A percentile compares a stretch with the other conserved stretches of the same genome.
phyloP scores from a whole-genome alignment of 305 asterid species.

The Rubia balearica region DNA sequence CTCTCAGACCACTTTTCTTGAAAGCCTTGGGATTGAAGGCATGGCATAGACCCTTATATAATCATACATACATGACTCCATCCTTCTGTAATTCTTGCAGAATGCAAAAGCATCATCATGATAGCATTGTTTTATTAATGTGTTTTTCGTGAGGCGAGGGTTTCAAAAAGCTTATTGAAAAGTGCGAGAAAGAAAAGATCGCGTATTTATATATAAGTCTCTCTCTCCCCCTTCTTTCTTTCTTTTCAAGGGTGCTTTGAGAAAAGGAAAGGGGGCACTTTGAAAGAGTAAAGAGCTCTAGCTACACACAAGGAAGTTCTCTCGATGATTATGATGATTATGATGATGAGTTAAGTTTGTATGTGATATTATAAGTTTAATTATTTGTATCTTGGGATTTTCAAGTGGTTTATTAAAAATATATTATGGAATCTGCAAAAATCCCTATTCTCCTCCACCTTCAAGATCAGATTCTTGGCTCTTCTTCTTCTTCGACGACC shows the following conservation, averaged over 20 bases:
- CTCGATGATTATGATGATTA: background rate
- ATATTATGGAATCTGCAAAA: conserved; percentile 71
- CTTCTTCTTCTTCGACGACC: conserved; percentile 29
- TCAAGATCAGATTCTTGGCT: conserved; percentile 26
- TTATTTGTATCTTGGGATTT: conserved; percentile 70
- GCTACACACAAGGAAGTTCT: background rate
- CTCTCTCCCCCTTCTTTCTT: conserved; percentile 18
- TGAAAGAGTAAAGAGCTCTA: conserved; percentile 37
- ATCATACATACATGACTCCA: conserved; percentile 7
- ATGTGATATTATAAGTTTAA: conserved; percentile 16
- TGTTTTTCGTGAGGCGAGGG: conserved; percentile 25
- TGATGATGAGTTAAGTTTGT: conserved; percentile 11
- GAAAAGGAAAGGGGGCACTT: conserved; percentile 59
- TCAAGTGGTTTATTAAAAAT: conserved; percentile 36
- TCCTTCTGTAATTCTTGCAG: conserved; percentile 39
- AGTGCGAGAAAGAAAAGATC: conserved; percentile 4
- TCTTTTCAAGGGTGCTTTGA: conserved; percentile 51
- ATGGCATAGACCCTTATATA: conserved; percentile 19
- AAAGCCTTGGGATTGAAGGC: conserved; percentile 80
- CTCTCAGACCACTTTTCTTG: conserved; percentile 42
- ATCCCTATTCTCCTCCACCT: conserved; percentile 37
- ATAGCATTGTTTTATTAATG: conserved; percentile 15
- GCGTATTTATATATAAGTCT: conserved; percentile 14
- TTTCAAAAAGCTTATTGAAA: conserved; percentile 30
- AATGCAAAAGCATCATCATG: conserved; percentile 16